Evolutionary conservation across 1,139 yeast species (phyloP).

Genomic region (Candida sanyaensis): DNA sequence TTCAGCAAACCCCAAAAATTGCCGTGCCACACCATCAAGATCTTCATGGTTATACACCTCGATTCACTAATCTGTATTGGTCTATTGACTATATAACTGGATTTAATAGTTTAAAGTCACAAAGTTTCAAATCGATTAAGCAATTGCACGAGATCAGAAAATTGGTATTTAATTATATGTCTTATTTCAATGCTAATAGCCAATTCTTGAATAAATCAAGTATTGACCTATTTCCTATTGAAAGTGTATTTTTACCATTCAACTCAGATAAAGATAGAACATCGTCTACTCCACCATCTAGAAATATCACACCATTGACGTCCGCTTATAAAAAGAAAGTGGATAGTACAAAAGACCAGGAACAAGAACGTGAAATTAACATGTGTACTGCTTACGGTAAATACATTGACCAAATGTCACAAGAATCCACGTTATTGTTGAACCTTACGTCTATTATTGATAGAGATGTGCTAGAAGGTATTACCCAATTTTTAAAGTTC

Average conservation of each 20-base stretch:
- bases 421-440: constrained; percentile 27
- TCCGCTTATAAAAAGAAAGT: not conserved
- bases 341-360: not conserved
- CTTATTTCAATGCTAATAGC: constrained; percentile 39
- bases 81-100: constrained; percentile 45
- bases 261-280: not conserved
- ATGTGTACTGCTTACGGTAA: constrained; percentile 15
- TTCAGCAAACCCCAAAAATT: not conserved
- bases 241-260: constrained; percentile 23
- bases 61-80: constrained; percentile 41
- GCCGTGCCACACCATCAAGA: not conserved
- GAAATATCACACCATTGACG: constrained; percentile 3
- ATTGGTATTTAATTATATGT: constrained; percentile 41
- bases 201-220: constrained; percentile 32
- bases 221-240: constrained; percentile 24
- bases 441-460: constrained; percentile 39
- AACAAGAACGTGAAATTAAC: constrained; percentile 10
- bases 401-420: constrained; percentile 18
- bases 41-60: not conserved
- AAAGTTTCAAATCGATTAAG: constrained; percentile 33
- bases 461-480: constrained; percentile 34
- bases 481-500: constrained; percentile 36
- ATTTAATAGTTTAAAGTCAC: constrained; percentile 31
- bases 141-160: constrained; percentile 47
- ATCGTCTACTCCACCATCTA: not conserved